Conservation (phyloP, 352 stramenopile genomes). For the Phytophthora foliorum region DNA sequence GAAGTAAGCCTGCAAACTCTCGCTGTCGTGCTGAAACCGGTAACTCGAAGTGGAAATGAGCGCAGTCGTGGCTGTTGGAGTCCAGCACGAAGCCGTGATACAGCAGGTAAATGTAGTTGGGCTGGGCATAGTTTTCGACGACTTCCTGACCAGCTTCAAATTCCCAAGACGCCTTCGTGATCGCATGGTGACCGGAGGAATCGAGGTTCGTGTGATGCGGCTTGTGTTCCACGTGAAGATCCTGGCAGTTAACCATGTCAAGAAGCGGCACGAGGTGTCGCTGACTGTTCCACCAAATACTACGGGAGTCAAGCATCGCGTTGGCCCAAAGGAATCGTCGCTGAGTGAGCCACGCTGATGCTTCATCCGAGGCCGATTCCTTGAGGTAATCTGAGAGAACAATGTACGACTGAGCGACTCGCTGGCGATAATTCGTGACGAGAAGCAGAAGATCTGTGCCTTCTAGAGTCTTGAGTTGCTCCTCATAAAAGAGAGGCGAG, state of each 20-base stretch:
- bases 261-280: slow-evolving; percentile 94
- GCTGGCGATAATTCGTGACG: slow-evolving; percentile 49
- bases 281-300: slow-evolving; percentile 94
- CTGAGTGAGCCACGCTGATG: slow-evolving; percentile 60
- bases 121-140: slow-evolving; percentile 95
- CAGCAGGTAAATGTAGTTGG: slow-evolving; percentile 94
- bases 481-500: slow-evolving; percentile 66
- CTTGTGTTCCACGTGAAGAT: slow-evolving; percentile 49
- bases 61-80: slow-evolving; percentile 88
- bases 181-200: slow-evolving; percentile 46
- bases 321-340: slow-evolving; percentile 83
- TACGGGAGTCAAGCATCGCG: slow-evolving; percentile 90
- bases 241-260: slow-evolving; percentile 95
- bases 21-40: slow-evolving; percentile 16
- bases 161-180: slow-evolving; percentile 76
- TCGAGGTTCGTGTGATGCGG: slow-evolving; percentile 64
- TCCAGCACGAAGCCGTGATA: slow-evolving; percentile 93
- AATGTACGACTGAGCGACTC: slow-evolving; percentile 27
- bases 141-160: slow-evolving; percentile 80
- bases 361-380: neutral
- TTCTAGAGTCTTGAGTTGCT: slow-evolving; percentile 64
- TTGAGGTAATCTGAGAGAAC: slow-evolving; percentile 19
- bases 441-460: slow-evolving; percentile 51
- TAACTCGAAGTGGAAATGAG: slow-evolving; percentile 64
- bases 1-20: slow-evolving; percentile 33